Evolutionary conservation across 1,139 yeast species (phyloP).

Genomic region (Hemisphaericaspora lyxosophila): DNA sequence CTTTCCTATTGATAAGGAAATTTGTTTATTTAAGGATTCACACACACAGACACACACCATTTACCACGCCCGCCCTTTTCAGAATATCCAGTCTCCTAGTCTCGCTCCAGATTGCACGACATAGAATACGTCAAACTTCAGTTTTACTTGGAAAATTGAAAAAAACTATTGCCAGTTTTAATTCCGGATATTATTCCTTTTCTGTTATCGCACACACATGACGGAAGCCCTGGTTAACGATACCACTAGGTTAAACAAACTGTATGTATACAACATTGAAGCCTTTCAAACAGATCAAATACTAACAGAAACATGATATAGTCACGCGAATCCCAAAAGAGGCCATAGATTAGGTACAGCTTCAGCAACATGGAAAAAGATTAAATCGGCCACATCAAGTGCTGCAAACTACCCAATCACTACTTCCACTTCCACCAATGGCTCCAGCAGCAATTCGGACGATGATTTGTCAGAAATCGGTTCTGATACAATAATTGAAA

Average conservation of each 20-base stretch:
- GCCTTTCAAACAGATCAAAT: not conserved
- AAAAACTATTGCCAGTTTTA: too few relatives aligned
- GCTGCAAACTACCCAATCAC: slow-evolving; percentile 1
- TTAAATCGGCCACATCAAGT: slow-evolving; percentile 34
- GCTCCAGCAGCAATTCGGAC: slow-evolving; percentile 6
- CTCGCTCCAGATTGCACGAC: too few relatives aligned
- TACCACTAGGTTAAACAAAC: slow-evolving; percentile 7
- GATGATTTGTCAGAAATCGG: slow-evolving; percentile 6
- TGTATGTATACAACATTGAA: slow-evolving; percentile 8
- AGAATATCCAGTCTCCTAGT: too few relatives aligned
- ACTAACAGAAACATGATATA: slow-evolving; percentile 8
- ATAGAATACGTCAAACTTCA: too few relatives aligned
- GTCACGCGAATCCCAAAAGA: slow-evolving; percentile 24
- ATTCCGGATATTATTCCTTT: not conserved
- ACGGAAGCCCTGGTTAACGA: slow-evolving; percentile 5
- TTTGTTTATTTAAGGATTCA: too few relatives aligned
- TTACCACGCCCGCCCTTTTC: too few relatives aligned
- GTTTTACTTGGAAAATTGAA: too few relatives aligned
- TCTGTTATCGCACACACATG: not conserved
- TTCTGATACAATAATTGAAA: slow-evolving; percentile 22
- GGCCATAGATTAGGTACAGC: slow-evolving; percentile 44
- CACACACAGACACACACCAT: too few relatives aligned
- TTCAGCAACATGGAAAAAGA: slow-evolving; percentile 45
- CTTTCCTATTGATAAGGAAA: too few relatives aligned
- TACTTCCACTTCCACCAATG: slow-evolving; percentile 3